Conservation (phyloP, 495 filamentous ascomycete species). For the Neurospora sp. region DNA sequence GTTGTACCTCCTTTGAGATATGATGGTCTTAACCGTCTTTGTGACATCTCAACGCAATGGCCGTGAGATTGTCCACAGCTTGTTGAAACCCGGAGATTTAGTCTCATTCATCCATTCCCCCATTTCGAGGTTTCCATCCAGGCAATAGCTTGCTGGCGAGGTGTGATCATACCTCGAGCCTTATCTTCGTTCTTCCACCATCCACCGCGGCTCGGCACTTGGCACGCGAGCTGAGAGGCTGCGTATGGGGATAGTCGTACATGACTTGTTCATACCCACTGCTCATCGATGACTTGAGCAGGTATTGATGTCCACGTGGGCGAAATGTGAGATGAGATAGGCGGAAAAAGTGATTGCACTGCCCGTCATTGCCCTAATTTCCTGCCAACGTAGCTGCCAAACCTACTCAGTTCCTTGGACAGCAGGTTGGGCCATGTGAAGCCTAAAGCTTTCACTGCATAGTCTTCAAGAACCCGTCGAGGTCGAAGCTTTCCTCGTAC, state of each 20-base stretch:
- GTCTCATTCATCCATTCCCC: background rate
- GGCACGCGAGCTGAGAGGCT: background rate
- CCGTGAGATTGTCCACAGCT: background rate
- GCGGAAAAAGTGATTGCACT: too few species aligned
- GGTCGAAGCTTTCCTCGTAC: conserved; percentile 94
- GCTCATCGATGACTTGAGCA: background rate
- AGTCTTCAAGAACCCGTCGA: conserved; percentile 81
- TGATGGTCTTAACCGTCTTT: background rate
- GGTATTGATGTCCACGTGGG: background rate
- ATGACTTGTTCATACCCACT: background rate
- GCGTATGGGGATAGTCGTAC: background rate
- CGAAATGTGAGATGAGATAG: too few species aligned
- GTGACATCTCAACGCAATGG: background rate
- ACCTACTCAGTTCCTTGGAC: background rate
- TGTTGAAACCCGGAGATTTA: background rate
- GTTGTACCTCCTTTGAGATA: background rate
- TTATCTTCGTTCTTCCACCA: background rate
- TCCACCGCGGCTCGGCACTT: background rate
- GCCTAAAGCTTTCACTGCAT: conserved; percentile 49
- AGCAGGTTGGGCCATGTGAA: background rate
- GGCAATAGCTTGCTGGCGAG: background rate
- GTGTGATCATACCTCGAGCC: background rate
- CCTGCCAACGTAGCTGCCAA: too few species aligned
- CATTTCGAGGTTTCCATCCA: background rate
- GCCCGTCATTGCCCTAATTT: too few species aligned